phyloP scores from a whole-genome alignment of 2,329 filamentous ascomycete species.

The Fusarium setosum region DNA sequence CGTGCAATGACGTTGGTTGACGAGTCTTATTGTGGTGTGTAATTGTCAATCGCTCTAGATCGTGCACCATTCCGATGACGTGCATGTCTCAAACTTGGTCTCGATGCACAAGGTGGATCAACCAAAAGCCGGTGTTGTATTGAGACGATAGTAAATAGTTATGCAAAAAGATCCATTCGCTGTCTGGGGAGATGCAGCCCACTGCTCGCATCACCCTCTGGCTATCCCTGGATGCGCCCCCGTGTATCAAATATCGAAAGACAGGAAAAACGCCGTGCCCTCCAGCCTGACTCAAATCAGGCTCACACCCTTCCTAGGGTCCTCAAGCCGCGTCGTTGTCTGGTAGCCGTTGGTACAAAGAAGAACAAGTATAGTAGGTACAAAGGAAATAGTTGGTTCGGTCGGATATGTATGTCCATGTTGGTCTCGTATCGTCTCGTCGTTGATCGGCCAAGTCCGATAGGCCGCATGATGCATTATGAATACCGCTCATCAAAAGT shows the following conservation, averaged over 20 bases:
- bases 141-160: slow-evolving; percentile 34
- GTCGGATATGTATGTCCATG: slow-evolving; percentile 45
- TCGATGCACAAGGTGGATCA: not conserved
- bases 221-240: slow-evolving; percentile 35
- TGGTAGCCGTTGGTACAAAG: slow-evolving; percentile 41
- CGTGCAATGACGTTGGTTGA: not conserved
- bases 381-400: slow-evolving; percentile 42
- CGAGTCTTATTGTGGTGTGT: not conserved
- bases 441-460: slow-evolving; percentile 40
- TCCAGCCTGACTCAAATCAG: slow-evolving; percentile 32
- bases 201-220: slow-evolving; percentile 38
- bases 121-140: slow-evolving; percentile 13
- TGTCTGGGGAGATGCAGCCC: slow-evolving; percentile 37
- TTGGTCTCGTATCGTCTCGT: slow-evolving; percentile 47
- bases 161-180: slow-evolving; percentile 35
- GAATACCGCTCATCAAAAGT: slow-evolving; percentile 43
- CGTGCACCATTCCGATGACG: slow-evolving; percentile 11
- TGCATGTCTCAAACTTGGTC: not conserved
- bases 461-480: slow-evolving; percentile 47
- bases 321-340: slow-evolving; percentile 28
- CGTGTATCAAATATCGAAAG: slow-evolving; percentile 36
- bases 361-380: slow-evolving; percentile 43
- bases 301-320: slow-evolving; percentile 18
- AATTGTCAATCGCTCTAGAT: not conserved
- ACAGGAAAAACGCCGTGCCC: slow-evolving; percentile 38